These are phyloP conservation scores for Simmondsia chinensis DNA, from an alignment of 148 eudicot species.

Conservation along the genomic window DNA sequence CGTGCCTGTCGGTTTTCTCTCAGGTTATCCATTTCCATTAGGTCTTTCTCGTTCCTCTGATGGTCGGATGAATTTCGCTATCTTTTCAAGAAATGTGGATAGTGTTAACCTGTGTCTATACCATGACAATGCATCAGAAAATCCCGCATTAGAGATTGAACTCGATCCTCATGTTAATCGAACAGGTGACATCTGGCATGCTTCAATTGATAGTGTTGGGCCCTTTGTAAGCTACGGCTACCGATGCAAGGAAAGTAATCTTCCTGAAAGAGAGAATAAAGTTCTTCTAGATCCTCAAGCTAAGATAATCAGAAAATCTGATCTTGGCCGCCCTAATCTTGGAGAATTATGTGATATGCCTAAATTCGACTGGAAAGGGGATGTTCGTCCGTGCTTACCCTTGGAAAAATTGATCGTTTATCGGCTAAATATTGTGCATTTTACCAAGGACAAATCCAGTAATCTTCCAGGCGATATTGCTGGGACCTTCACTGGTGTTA, in stretches of 20 bases:
- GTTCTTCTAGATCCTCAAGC: slow-evolving; percentile 85
- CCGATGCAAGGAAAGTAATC: slow-evolving; percentile 36
- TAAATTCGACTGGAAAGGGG: slow-evolving; percentile 69
- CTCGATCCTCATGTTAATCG: slow-evolving; percentile 86
- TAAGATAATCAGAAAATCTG: slow-evolving; percentile 33
- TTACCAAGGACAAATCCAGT: slow-evolving; percentile 67
- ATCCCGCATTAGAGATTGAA: slow-evolving; percentile 81
- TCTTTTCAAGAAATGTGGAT: slow-evolving; percentile 60
- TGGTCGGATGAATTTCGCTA: slow-evolving; percentile 65
- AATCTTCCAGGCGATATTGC: slow-evolving; percentile 39
- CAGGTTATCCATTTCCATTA: slow-evolving; percentile 72
- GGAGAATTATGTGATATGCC: slow-evolving; percentile 44
- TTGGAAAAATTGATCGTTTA: slow-evolving; percentile 80
- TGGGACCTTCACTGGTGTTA: slow-evolving; percentile 71
- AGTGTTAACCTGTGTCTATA: slow-evolving; percentile 66
- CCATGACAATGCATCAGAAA: slow-evolving; percentile 28
- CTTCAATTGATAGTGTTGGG: slow-evolving; percentile 28
- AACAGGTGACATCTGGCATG: slow-evolving; percentile 95
- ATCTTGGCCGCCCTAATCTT: slow-evolving; percentile 19
- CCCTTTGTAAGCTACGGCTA: slow-evolving; percentile 75
- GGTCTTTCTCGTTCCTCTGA: slow-evolving; percentile 57
- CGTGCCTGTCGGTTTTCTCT: slow-evolving; percentile 76
- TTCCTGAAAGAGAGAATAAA: slow-evolving; percentile 12
- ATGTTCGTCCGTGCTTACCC: slow-evolving; percentile 45
- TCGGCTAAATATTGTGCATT: slow-evolving; percentile 52